These are phyloP conservation scores for Aspergillus candidus DNA, from an alignment of 2,329 filamentous ascomycete genomes.

Conservation along the genomic window DNA sequence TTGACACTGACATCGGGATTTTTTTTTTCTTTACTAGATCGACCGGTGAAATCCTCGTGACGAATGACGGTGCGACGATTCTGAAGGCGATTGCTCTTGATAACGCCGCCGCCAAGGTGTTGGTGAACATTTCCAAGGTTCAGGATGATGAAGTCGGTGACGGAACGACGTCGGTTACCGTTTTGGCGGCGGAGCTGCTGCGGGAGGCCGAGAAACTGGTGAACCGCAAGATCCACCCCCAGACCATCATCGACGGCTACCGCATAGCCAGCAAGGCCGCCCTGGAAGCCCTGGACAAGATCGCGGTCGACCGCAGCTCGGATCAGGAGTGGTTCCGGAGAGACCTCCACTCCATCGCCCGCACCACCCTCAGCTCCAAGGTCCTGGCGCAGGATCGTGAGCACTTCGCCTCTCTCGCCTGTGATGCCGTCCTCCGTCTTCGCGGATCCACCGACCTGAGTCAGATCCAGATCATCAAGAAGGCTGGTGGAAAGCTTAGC, in stretches of 20 bases:
- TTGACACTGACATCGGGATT: neutral
- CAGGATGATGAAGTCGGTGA: slow-evolving; percentile 98
- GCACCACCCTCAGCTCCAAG: slow-evolving; percentile 95
- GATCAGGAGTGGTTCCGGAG: slow-evolving; percentile 77
- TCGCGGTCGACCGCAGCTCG: slow-evolving; percentile 83
- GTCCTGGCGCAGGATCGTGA: slow-evolving; percentile 89
- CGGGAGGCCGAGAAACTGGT: slow-evolving; percentile 96
- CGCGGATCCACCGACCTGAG: slow-evolving; percentile 88
- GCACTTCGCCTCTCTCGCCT: slow-evolving; percentile 83
- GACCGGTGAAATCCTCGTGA: slow-evolving; percentile 95
- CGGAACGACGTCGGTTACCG: slow-evolving; percentile 95
- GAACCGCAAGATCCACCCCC: slow-evolving; percentile 96
- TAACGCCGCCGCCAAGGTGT: slow-evolving; percentile 94
- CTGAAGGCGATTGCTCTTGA: slow-evolving; percentile 97
- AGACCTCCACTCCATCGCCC: slow-evolving; percentile 83
- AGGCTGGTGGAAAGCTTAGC: slow-evolving; percentile 92
- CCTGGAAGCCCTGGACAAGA: slow-evolving; percentile 73
- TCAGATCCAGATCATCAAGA: slow-evolving; percentile 99
- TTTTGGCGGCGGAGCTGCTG: slow-evolving; percentile 88
- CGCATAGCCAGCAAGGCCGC: slow-evolving; percentile 92
- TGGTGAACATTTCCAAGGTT: slow-evolving; percentile 99
- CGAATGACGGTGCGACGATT: slow-evolving; percentile 97
- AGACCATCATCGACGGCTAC: slow-evolving; percentile 99
- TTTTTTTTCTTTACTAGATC: slow-evolving; percentile 51
- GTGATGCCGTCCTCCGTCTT: slow-evolving; percentile 84